A percentile compares a stretch with the other conserved stretches of the same genome.
Conservation (phyloP, 1,284 basidiomycete genomes). For the Tylopilus orsonianus region DNA sequence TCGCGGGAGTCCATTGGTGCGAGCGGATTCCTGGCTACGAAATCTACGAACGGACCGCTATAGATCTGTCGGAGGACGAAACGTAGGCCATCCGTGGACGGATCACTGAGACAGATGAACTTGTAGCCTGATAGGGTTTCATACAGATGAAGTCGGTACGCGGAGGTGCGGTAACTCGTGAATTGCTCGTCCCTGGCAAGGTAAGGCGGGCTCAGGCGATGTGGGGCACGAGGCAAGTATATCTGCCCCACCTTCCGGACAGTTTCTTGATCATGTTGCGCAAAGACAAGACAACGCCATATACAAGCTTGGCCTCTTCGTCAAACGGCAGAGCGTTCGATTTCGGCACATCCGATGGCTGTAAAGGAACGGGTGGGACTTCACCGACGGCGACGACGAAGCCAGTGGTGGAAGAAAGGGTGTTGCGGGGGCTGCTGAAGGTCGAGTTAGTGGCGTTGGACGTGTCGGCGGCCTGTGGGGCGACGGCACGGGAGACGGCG, state of each 20-base stretch:
- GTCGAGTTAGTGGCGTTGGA: constrained; percentile 35
- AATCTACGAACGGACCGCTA: constrained; percentile 91
- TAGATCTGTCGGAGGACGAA: constrained; percentile 88
- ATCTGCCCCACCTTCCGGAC: constrained; percentile 60
- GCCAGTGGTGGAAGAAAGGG: constrained; percentile 58
- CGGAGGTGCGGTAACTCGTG: constrained; percentile 86
- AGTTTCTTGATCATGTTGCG: constrained; percentile 96
- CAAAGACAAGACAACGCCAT: constrained; percentile 91
- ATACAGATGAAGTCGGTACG: constrained; percentile 92
- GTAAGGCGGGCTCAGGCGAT: background rate
- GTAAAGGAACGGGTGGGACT: constrained; percentile 40
- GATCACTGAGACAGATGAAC: constrained; percentile 92
- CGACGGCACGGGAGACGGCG: constrained; percentile 69
- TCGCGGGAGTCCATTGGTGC: constrained; percentile 78
- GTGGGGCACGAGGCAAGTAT: constrained; percentile 1
- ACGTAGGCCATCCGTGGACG: constrained; percentile 77
- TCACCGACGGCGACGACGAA: constrained; percentile 68
- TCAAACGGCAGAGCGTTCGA: constrained; percentile 82
- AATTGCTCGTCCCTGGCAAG: constrained; percentile 80
- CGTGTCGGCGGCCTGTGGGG: constrained; percentile 40
- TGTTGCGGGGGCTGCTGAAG: constrained; percentile 60
- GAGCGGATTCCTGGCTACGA: constrained; percentile 90
- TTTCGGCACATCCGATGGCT: constrained; percentile 34
- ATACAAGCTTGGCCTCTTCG: constrained; percentile 97
- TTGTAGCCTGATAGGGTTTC: constrained; percentile 94